These are phyloP conservation scores for Sporothrix schenckii DNA, from an alignment of 2,329 filamentous ascomycete species.

Conservation along the genomic window DNA sequence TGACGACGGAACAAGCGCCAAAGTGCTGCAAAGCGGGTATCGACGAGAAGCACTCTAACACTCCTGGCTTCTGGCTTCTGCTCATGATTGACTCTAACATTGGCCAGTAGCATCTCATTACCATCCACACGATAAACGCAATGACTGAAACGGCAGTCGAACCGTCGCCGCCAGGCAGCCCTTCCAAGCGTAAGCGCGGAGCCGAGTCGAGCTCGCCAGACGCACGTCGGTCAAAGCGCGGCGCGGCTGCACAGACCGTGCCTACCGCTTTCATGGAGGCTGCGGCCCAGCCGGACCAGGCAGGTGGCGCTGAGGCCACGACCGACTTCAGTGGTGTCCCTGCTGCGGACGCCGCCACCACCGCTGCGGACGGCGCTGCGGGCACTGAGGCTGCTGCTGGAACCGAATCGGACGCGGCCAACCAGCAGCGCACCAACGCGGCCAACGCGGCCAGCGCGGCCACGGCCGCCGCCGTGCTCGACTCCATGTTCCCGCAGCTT, in stretches of 20 bases:
- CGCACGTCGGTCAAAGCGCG: slow-evolving; percentile 55
- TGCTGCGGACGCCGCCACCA: slow-evolving; percentile 52
- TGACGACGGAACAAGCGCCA: background rate
- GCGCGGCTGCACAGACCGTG: slow-evolving; percentile 50
- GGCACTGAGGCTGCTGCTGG: slow-evolving; percentile 49
- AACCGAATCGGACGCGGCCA: slow-evolving; percentile 49
- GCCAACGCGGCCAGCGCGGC: slow-evolving; percentile 49
- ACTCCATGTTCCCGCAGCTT: slow-evolving; percentile 61
- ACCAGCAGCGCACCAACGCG: slow-evolving; percentile 51
- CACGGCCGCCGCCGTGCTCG: slow-evolving; percentile 62
- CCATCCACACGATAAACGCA: background rate
- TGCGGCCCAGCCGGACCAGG: slow-evolving; percentile 52
- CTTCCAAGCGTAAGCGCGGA: slow-evolving; percentile 60
- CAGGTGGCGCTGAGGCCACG: slow-evolving; percentile 32
- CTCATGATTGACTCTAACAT: slow-evolving; percentile 2
- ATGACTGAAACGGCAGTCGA: slow-evolving; percentile 45
- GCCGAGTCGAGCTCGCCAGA: slow-evolving; percentile 54
- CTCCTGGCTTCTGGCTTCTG: background rate
- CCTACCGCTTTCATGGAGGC: slow-evolving; percentile 59
- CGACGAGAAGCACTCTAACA: background rate
- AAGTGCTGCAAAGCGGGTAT: background rate
- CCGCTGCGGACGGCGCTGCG: slow-evolving; percentile 52
- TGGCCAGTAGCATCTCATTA: background rate
- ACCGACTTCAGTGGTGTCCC: slow-evolving; percentile 62
- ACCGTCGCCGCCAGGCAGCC: slow-evolving; percentile 31